Evolutionary conservation across 108 stramenopile genomes (phyloP).

Genomic region (Fistulifera pelliculosa): DNA sequence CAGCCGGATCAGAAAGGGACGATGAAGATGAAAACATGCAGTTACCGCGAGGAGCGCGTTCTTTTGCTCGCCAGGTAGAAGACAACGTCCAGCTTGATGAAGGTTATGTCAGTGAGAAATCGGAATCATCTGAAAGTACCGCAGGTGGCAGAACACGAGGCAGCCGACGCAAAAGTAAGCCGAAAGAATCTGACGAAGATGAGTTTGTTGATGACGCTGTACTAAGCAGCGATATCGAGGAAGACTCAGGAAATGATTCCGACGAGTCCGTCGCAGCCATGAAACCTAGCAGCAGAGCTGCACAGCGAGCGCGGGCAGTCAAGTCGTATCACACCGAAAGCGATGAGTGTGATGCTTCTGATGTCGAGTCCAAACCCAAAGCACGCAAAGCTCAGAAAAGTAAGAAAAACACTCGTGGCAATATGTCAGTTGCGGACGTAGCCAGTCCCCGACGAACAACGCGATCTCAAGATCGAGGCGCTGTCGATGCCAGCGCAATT

Average conservation of each 20-base stretch:
- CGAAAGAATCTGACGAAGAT: slow-evolving; percentile 14
- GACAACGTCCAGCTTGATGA: neutral
- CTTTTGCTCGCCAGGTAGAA: no score
- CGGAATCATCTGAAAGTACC: neutral
- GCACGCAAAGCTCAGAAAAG: no score
- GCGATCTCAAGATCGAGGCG: neutral
- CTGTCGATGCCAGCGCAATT: neutral
- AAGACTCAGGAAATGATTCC: neutral
- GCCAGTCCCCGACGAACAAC: no score
- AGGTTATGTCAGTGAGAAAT: neutral
- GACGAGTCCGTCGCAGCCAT: neutral
- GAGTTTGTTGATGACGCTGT: slow-evolving; percentile 2
- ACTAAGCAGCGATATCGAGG: slow-evolving; percentile 8
- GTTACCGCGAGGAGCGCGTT: no score
- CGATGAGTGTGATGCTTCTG: no score
- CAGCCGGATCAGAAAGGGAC: neutral
- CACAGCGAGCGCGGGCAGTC: slow-evolving; percentile 3
- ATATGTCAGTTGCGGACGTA: no score
- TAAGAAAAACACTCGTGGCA: no score
- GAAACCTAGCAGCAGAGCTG: neutral
- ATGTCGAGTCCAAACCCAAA: no score
- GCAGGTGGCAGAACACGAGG: neutral
- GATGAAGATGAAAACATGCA: neutral
- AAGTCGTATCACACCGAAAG: neutral
- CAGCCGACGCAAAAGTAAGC: neutral